Evolutionary conservation across 805 yeast species (phyloP), one percentile per base, ranked within the genome.

Genomic region (Komagataella mondaviorum): DNA sequence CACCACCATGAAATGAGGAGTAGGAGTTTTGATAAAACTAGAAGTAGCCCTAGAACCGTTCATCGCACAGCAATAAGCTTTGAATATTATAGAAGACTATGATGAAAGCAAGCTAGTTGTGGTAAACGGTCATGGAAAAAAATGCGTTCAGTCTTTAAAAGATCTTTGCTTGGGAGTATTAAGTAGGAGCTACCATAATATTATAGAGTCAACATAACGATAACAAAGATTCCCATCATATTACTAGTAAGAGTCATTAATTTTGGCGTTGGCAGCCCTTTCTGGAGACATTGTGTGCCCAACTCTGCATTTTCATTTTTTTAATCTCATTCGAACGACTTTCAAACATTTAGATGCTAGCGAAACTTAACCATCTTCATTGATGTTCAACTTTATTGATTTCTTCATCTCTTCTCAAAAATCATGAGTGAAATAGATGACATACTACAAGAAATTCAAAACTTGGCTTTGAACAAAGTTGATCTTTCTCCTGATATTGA

Each of bases 401-500:
- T 30, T 30, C 39, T 14, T 30, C 12, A 10, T 8, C 39, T 30
- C 39, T 30, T 10, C 14, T 8, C 39, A 7, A 14, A 30, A 30
- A 10, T 30, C 39, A 30, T 30, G 39, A 30, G n/a, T 12, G 39
- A 30, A 30, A 30, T 30, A 10, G 39, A 30, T 30, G 39, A 30
- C 14, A 30, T 30, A 30, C 39, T 30, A 30, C n/a, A 30, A 10
- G 39, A 30, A 10, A 30, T 30, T 10, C 39, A 30, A 4, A 10
- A 30, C 5, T 14, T 30, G 14, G 14, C 39, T 30, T 8, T 30
- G 39, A 30, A 30, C 8, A 30, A 30, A 10, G 39, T 30, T 30
- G 39, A 30, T 30, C 39, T 30, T 30, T 14, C 39, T 30, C 60
- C 63, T 6, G 36, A 48, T 10, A 53, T 54, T 7, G 6, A 48